Evolutionary conservation across 192 early-diverging fungal species (phyloP).

Genomic region (Lunasporangiospora selenospora): DNA sequence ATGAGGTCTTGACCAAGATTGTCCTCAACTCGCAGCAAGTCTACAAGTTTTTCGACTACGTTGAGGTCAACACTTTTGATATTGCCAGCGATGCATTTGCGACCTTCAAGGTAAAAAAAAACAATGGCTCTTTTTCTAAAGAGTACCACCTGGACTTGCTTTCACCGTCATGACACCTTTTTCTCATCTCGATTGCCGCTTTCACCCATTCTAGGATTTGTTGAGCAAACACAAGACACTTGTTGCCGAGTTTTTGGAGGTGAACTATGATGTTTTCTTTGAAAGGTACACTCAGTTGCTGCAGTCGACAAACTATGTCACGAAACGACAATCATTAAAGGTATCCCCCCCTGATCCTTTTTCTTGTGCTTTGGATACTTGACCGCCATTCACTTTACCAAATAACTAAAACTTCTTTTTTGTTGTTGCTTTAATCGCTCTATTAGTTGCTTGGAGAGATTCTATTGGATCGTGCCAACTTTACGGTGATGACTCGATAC

Average conservation of each 20-base stretch:
- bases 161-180: neutral
- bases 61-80: conserved; percentile 98
- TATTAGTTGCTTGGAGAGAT: conserved; percentile 93
- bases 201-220: conserved; percentile 69
- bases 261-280: conserved; percentile 93
- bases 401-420: neutral
- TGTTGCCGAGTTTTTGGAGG: conserved; percentile 87
- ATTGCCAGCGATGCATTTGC: conserved; percentile 98
- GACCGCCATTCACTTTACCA: neutral
- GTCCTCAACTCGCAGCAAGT: conserved; percentile 87
- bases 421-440: neutral
- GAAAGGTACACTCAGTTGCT: conserved; percentile 85
- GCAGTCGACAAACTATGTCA: conserved; percentile 96
- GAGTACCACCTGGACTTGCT: no score
- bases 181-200: neutral
- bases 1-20: conserved; percentile 89
- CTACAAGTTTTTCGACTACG: conserved; percentile 95
- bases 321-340: conserved; percentile 97
- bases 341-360: conserved; percentile 43
- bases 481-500: conserved; percentile 93
- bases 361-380: neutral
- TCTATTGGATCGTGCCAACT: conserved; percentile 94
- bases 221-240: conserved; percentile 94
- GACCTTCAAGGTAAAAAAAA: conserved; percentile 92
- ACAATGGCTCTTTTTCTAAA: no score